Evolutionary conservation across 2,329 filamentous ascomycete genomes (phyloP), one percentile per base, ranked within the genome.

Genomic region (Anisogramma anomala): DNA sequence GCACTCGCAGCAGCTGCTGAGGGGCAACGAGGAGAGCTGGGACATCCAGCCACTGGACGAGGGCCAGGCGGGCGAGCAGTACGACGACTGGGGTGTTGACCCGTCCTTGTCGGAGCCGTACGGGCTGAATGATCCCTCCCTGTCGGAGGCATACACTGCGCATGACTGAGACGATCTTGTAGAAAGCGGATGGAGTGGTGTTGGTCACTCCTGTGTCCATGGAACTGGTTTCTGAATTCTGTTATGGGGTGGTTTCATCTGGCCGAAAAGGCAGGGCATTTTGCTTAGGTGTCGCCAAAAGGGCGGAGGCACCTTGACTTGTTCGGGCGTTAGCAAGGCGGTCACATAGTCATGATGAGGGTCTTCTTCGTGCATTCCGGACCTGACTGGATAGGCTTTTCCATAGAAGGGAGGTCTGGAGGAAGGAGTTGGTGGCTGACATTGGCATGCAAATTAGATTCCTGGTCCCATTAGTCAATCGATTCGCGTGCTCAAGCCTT

Each of bases 61-160:
- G n/a, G 18, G 22, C 10, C 44, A 44, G 34, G 22, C 26, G n/a
- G 41, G 36, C 17, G 35, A 38, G 9, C 37, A 38, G 20, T 46
- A 41, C 17, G 44, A 46, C 15, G 33, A 41, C 17, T 46, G 44
- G 33, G 33, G 31, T 2, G 20, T 47, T 17, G 45, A 47, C 32
- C 45, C 45, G 14, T 47, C 45, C 15, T 35, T 47, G 34, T 47
- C 43, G 23, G 31, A 41, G 25, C 38, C 38, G 27, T 41, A 35
- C 18, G n/a, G 17, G 18, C 15, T 33, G 14, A 34, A 34, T 15
- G 45, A 47, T 25, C 44, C 44, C 22, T 41, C 41, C 17, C 37
- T 46, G 34, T 41, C 43, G 13, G 43, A 46, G 36, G 31, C 40
- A 25, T 46, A 40, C 30, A 33, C 33, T 28, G 38, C 34, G 23